Evolutionary conservation across 768 basidiomycete species (phyloP).

Genomic region (Lentinula lateritia): DNA sequence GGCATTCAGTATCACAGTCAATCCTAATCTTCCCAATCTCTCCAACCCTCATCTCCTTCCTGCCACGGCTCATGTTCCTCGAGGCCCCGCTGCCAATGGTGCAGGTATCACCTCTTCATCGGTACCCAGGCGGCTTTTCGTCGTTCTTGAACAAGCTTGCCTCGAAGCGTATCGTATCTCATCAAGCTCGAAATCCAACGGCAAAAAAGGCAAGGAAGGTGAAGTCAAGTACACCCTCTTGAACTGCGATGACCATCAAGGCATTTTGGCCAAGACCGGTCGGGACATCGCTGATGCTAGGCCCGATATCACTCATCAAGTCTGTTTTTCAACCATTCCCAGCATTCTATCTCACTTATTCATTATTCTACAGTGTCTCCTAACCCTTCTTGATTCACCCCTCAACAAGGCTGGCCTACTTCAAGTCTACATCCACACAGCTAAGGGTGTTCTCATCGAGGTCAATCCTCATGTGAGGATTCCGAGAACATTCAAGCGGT

Average conservation of each 20-base stretch:
- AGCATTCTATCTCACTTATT: neutral
- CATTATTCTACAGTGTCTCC: constrained; percentile 61
- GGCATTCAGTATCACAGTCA: constrained; percentile 18
- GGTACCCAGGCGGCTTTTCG: constrained; percentile 63
- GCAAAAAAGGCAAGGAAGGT: constrained; percentile 48
- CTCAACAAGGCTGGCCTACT: constrained; percentile 95
- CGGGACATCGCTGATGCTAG: constrained; percentile 99
- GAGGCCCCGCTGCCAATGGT: constrained; percentile 22
- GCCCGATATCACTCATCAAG: constrained; percentile 99
- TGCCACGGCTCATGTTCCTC: constrained; percentile 70
- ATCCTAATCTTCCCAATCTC: constrained; percentile 41
- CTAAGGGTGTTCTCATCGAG: constrained; percentile 93
- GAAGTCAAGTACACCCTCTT: constrained; percentile 95
- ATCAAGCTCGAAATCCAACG: constrained; percentile 43
- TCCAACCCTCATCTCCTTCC: constrained; percentile 81
- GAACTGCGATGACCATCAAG: constrained; percentile 99
- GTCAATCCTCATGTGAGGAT: constrained; percentile 98
- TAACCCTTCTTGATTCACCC: constrained; percentile 95
- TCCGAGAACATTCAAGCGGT: constrained; percentile 97
- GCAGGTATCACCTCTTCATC: constrained; percentile 6
- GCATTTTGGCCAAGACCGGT: constrained; percentile 95
- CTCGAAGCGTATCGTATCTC: constrained; percentile 91
- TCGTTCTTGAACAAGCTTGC: constrained; percentile 91
- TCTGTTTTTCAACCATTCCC: constrained; percentile 26
- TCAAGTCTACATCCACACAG: constrained; percentile 98